Conservation (phyloP, 2,329 filamentous ascomycete species). For the Pseudocercospora macadamiae region DNA sequence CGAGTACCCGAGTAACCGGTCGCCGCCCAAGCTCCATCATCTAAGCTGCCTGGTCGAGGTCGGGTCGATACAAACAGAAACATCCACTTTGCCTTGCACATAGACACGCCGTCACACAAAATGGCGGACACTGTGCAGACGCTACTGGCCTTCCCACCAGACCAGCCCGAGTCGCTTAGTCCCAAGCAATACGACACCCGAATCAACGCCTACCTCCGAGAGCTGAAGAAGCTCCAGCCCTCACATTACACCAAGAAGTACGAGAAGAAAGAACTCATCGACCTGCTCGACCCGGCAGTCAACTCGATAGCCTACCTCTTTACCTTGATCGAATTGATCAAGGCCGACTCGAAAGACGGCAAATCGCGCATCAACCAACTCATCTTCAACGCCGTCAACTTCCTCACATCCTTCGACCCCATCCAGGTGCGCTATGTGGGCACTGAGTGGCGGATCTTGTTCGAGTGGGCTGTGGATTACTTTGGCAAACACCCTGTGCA, state of each 20-base stretch:
- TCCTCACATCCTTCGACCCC: slow-evolving; percentile 55
- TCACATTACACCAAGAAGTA: slow-evolving; percentile 42
- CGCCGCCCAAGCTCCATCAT: slow-evolving; percentile 11
- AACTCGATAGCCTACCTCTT: slow-evolving; percentile 64
- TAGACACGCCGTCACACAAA: slow-evolving; percentile 17
- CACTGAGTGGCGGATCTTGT: slow-evolving; percentile 49
- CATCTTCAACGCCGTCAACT: slow-evolving; percentile 52
- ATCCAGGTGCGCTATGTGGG: slow-evolving; percentile 59
- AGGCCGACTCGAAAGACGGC: slow-evolving; percentile 29
- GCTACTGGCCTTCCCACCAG: slow-evolving; percentile 41
- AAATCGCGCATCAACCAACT: slow-evolving; percentile 45
- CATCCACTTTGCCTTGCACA: not conserved
- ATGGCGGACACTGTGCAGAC: slow-evolving; percentile 32
- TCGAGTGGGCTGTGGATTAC: slow-evolving; percentile 40
- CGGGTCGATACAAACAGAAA: not conserved
- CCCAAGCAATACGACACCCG: slow-evolving; percentile 45
- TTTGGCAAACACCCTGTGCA: slow-evolving; percentile 9
- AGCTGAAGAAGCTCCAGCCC: slow-evolving; percentile 39
- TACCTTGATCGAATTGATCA: slow-evolving; percentile 49
- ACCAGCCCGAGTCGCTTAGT: slow-evolving; percentile 30
- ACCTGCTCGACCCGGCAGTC: slow-evolving; percentile 57
- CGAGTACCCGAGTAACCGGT: slow-evolving; percentile 1
- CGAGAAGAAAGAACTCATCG: slow-evolving; percentile 45
- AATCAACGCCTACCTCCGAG: slow-evolving; percentile 40
- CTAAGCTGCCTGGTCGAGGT: not conserved